These are phyloP conservation scores for Guillardia theta DNA, from an alignment of 78 protist genomes.

Conservation along the genomic window DNA sequence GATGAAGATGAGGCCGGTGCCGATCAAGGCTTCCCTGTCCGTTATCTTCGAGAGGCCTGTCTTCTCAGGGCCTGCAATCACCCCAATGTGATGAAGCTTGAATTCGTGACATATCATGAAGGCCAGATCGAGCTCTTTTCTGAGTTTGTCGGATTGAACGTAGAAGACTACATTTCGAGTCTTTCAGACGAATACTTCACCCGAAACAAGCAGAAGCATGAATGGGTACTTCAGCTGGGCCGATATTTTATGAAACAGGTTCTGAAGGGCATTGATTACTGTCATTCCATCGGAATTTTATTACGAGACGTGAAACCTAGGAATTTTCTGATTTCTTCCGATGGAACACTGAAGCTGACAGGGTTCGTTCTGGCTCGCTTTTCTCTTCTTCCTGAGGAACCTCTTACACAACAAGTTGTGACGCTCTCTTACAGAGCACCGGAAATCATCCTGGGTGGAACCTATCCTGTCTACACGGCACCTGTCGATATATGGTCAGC, in stretches of 20 bases:
- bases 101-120: neutral
- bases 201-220: neutral
- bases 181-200: neutral
- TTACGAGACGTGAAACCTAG: neutral
- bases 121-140: neutral
- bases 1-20: no score
- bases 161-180: neutral
- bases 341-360: neutral
- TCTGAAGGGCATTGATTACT: neutral
- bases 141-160: neutral
- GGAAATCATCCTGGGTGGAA: neutral
- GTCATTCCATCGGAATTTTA: neutral
- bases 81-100: neutral
- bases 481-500: neutral
- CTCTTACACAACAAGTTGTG: neutral
- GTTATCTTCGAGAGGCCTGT: neutral
- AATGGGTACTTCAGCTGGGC: neutral
- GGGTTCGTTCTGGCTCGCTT: neutral
- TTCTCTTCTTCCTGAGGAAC: neutral
- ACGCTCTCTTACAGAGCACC: neutral
- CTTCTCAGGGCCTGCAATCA: neutral
- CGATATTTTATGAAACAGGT: neutral
- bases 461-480: neutral
- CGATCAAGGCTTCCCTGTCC: neutral
- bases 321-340: neutral